Base-by-base conservation (phyloP, 2,329 filamentous ascomycete genomes). In the Sordariomycetes sp. region DNA sequence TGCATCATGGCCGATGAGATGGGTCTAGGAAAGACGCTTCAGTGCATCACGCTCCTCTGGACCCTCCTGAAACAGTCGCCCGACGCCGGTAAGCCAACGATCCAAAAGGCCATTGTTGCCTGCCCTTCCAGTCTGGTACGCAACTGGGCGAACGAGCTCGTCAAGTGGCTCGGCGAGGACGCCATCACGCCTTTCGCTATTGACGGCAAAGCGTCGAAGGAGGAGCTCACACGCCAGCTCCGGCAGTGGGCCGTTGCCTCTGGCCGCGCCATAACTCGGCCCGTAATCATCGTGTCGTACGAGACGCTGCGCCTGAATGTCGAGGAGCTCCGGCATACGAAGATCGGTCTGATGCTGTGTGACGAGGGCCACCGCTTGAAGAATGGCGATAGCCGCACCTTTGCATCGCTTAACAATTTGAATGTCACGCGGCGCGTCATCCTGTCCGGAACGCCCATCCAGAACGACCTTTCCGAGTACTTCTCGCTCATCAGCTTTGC, bases 1-100 rank as follows among this genome's bases (percentile, higher is more conserved):
- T 99, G 94, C 71, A 99, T 99, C 68, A 99, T 99, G 94, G 94
- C 94, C 56, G 94, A 99, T 68, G 94, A 96, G 68, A 99, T 99
- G 94, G 94, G 94, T 64, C 75, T 99, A 34, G 94, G 94, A 58
- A 99, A 99, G 74, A 99, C 94, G 20, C 73, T 99, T 51, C 94
- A 99, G 75, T 99, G 94, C 70, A 99, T 99, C 65, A 82, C 94
- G 0, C 79, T 99, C 54, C 86, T 99, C 77, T 99, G 94, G 94
- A 99, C 94, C 1, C 73, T 99, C 1, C 74, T 99, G 17, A 97
- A 96, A 69, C 94, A 99, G 67, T 95, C 91, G 0, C 89, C 94
- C 0, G 90, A 96, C 48, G 90, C 92, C n/a, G 94, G 94, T 22
- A 96, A 91, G 68, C 72, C 87, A 0, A 95, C 90, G 0, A 96